Evolutionary conservation across 208 protist genomes (phyloP), one percentile per base, ranked within the genome.

Genomic region (Trypanosoma caninum): DNA sequence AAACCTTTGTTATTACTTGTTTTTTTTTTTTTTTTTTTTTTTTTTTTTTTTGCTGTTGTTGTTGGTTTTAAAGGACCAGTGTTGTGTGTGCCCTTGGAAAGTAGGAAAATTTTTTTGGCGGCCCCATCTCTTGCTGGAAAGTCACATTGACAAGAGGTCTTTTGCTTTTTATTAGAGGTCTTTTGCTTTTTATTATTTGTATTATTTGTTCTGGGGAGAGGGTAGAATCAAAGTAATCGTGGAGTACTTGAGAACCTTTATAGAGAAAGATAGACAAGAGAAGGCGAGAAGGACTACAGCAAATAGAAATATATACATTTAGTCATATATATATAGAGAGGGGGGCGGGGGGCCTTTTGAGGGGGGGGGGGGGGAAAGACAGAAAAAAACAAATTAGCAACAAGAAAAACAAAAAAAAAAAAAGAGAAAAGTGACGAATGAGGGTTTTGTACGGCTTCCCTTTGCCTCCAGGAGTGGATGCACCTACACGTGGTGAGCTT

Each of bases 401-500:
- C 16, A 48, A n/a, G 34, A 54, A 56, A 45, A 60, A 20, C 44
- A 59, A 7, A 57, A 50, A 34, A 57, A 18, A 18, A 51, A 50
- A 61, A 51, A 41, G 34, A 51, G 31, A 53, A 11, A 28, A 63
- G 9, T 10, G 42, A 38, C 11, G n/a, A 40, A 66, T 44, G 48
- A 37, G 53, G 30, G 38, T 82, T 22, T 37, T 89, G n/a, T 94
- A 92, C 59, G 88, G 88, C 1, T 65, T 72, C 9, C 57, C 84
- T 10, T 40, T 94, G 27, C 88, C 88, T 3, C 88, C 88, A 5
- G 76, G 76, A 41, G 46, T 87, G 27, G 78, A 88, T 0, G 80
- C 69, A 22, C 70, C 74, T n/a, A 94, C 88, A 30, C 61, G 67
- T 27, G 88, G 88, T 7, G 84, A 91, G 61, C 77, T 94, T 45